phyloP scores from a whole-genome alignment of 192 early-diverging fungal genomes.

The Umbelopsis sp. region DNA sequence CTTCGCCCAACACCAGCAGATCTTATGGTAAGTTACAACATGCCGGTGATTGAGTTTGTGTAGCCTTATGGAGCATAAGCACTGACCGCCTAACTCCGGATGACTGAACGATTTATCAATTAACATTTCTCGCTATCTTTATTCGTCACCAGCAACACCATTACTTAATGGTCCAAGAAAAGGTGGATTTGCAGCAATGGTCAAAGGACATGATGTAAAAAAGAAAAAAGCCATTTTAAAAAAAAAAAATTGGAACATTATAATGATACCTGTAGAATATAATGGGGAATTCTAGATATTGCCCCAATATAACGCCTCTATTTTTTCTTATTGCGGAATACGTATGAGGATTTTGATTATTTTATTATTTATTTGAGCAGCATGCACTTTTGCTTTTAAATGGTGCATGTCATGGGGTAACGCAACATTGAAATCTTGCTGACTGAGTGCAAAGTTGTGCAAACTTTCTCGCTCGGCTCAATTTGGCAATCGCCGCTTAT shows the following conservation, averaged over 20 bases:
- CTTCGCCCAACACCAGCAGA: conserved; percentile 67
- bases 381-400: neutral
- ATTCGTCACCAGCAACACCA: conserved; percentile 52
- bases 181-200: conserved; percentile 72
- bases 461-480: neutral
- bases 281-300: too few species aligned
- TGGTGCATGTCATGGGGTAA: conserved; percentile 1
- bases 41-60: neutral
- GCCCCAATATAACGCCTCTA: too few species aligned
- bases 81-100: neutral
- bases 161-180: conserved; percentile 53
- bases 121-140: conserved; percentile 6
- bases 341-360: neutral
- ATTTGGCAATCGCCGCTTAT: neutral
- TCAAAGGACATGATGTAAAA: conserved; percentile 32
- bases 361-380: too few species aligned
- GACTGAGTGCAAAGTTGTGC: conserved; percentile 14
- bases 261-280: too few species aligned
- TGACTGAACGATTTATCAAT: neutral
- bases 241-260: too few species aligned
- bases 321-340: too few species aligned
- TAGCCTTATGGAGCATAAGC: conserved; percentile 3
- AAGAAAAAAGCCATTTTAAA: neutral
- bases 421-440: neutral
- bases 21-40: conserved; percentile 52